Conservation (phyloP, 495 filamentous ascomycete species). For the Evernia prunastri region DNA sequence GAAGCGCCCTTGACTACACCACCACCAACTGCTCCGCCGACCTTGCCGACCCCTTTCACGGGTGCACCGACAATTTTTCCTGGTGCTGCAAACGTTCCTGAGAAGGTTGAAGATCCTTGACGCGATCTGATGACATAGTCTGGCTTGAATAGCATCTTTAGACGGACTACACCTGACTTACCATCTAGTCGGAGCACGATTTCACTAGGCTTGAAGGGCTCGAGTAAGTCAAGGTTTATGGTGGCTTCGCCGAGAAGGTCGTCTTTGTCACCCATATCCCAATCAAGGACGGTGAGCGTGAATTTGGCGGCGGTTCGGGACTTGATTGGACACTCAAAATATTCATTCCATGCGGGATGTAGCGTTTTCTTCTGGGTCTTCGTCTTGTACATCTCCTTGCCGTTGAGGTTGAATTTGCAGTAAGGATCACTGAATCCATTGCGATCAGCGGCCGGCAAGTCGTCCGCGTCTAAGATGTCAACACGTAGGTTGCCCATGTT, state of each 20-base stretch:
- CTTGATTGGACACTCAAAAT: constrained; percentile 75
- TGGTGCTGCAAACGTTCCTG: constrained; percentile 83
- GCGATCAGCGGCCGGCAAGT: constrained; percentile 85
- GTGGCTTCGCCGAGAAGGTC: constrained; percentile 71
- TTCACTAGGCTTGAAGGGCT: constrained; percentile 73
- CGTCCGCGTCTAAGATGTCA: constrained; percentile 78
- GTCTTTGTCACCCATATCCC: constrained; percentile 87
- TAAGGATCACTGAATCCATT: constrained; percentile 97
- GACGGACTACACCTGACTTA: constrained; percentile 74
- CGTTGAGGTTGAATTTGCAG: constrained; percentile 87
- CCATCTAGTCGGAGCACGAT: constrained; percentile 73
- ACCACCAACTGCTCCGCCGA: constrained; percentile 61
- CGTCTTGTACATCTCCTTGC: constrained; percentile 82
- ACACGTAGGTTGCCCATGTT: constrained; percentile 93
- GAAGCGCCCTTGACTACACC: constrained; percentile 82
- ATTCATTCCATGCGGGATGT: constrained; percentile 91
- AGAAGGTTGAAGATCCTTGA: constrained; percentile 89
- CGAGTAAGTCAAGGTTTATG: constrained; percentile 77
- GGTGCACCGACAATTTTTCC: constrained; percentile 90
- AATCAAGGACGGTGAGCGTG: constrained; percentile 80
- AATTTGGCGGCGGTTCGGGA: constrained; percentile 84
- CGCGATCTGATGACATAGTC: constrained; percentile 82
- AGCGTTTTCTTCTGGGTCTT: constrained; percentile 95
- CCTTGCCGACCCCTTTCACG: constrained; percentile 79
- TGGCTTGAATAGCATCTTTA: constrained; percentile 89